These are phyloP conservation scores for Tricholoma bakamatsutake DNA, from an alignment of 768 basidiomycete genomes.

Conservation along the genomic window DNA sequence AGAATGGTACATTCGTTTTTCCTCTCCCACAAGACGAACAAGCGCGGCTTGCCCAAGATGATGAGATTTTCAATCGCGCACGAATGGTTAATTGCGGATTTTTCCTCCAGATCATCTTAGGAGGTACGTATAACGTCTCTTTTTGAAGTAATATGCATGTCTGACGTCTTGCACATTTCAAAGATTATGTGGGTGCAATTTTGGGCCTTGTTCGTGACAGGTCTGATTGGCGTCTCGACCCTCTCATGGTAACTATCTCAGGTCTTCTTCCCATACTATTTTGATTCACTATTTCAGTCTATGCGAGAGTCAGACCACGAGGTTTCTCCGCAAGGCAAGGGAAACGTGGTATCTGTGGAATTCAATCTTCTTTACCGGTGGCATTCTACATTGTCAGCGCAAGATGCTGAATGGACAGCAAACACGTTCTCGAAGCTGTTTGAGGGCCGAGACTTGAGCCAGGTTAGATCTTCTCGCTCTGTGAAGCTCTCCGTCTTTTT, in stretches of 20 bases:
- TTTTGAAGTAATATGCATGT: neutral
- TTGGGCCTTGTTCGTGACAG: constrained; percentile 64
- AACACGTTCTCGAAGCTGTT: constrained; percentile 40
- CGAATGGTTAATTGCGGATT: constrained; percentile 69
- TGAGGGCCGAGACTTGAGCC: constrained; percentile 30
- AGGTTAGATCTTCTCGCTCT: constrained; percentile 23
- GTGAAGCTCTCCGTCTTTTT: neutral
- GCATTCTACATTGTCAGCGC: constrained; percentile 56
- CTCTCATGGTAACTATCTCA: constrained; percentile 43
- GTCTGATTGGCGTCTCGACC: constrained; percentile 60
- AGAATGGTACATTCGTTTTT: constrained; percentile 40
- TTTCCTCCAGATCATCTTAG: constrained; percentile 66
- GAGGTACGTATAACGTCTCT: constrained; percentile 25
- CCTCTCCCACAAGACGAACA: constrained; percentile 19
- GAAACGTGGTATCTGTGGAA: constrained; percentile 73
- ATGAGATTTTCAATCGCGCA: constrained; percentile 71
- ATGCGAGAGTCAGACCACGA: constrained; percentile 47
- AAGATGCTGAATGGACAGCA: constrained; percentile 54
- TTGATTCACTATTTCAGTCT: constrained; percentile 25
- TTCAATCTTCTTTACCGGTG: constrained; percentile 64
- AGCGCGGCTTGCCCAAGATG: constrained; percentile 45
- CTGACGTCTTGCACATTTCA: neutral
- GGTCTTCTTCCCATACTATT: neutral
- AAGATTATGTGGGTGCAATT: constrained; percentile 72
- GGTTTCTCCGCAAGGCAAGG: constrained; percentile 58